A percentile compares a stretch with the other conserved stretches of the same genome.
Conservation (phyloP, 1,139 yeast species). For the Saccharomycopsis hybrid region DNA sequence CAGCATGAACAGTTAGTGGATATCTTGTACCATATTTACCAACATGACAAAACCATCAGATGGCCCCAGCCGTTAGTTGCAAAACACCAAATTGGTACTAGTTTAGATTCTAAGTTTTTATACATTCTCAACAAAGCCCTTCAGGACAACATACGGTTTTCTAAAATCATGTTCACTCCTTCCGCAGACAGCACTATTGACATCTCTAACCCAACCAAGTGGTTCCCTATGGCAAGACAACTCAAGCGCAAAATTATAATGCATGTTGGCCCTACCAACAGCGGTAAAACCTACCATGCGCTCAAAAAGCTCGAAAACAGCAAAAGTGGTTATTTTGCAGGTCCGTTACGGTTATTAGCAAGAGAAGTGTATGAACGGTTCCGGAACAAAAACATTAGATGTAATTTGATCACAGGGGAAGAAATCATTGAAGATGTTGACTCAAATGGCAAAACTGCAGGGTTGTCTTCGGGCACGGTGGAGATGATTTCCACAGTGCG, state of each 20-base stretch:
- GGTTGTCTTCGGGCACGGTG: conserved; percentile 79
- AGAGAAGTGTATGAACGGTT: conserved; percentile 85
- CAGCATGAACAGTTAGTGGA: too few species aligned
- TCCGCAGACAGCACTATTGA: conserved; percentile 32
- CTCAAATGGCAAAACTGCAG: conserved; percentile 62
- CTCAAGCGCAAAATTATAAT: conserved; percentile 71
- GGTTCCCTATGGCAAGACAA: conserved; percentile 85
- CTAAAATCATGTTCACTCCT: background rate
- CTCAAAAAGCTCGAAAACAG: conserved; percentile 61
- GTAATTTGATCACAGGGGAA: conserved; percentile 91
- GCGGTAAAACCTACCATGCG: conserved; percentile 92
- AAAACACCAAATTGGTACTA: too few species aligned
- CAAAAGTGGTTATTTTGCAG: conserved; percentile 83
- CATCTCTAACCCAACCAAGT: conserved; percentile 67
- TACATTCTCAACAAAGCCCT: background rate
- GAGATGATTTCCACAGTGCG: conserved; percentile 78
- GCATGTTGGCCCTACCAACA: conserved; percentile 97
- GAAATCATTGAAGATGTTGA: conserved; percentile 73
- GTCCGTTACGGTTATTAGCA: conserved; percentile 85
- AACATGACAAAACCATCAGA: too few species aligned
- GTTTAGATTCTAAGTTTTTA: background rate
- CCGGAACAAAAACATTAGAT: conserved; percentile 54
- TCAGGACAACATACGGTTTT: background rate
- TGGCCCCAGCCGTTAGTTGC: too few species aligned
- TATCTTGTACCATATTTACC: too few species aligned